A percentile compares a stretch with the other conserved stretches of the same genome.
Conservation (phyloP, 176 grass and related monocot genomes). For the Oryza coarctata region DNA sequence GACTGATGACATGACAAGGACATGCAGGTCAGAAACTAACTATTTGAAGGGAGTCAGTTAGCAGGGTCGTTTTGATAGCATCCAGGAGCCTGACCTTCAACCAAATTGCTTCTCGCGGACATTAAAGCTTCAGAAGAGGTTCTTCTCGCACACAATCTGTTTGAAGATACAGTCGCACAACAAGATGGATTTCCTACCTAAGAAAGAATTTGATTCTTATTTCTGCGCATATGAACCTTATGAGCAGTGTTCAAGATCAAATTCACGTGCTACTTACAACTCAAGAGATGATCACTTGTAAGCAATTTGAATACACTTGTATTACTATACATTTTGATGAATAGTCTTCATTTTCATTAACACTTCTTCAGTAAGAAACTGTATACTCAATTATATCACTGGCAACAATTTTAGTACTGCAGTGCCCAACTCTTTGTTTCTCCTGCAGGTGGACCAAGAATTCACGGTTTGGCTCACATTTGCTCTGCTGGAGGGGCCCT, state of each 20-base stretch:
- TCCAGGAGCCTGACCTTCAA: slow-evolving; percentile 74
- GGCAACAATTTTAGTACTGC: neutral
- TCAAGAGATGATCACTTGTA: slow-evolving; percentile 95
- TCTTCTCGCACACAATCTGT: slow-evolving; percentile 74
- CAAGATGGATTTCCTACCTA: slow-evolving; percentile 69
- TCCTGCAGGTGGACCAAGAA: slow-evolving; percentile 58
- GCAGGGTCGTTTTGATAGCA: slow-evolving; percentile 49
- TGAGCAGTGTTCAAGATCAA: slow-evolving; percentile 62
- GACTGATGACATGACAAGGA: slow-evolving; percentile 59
- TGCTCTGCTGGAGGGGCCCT: slow-evolving; percentile 77
- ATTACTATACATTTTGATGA: slow-evolving; percentile 16
- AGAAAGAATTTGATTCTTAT: slow-evolving; percentile 90
- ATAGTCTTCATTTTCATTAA: neutral
- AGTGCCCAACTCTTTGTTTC: slow-evolving; percentile 21
- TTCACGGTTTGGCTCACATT: slow-evolving; percentile 48
- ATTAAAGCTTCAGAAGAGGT: slow-evolving; percentile 72
- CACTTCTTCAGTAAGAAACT: neutral
- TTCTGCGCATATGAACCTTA: slow-evolving; percentile 85
- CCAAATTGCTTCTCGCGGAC: slow-evolving; percentile 86
- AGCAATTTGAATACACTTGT: slow-evolving; percentile 38
- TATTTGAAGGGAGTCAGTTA: slow-evolving; percentile 63
- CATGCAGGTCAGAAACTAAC: slow-evolving; percentile 55
- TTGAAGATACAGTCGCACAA: slow-evolving; percentile 80
- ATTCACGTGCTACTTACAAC: slow-evolving; percentile 77
- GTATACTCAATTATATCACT: slow-evolving; percentile 14